Evolutionary conservation across 176 grass and related monocot species (phyloP), one percentile per base, ranked within the genome.

Genomic region (sorghum (Sorghum bicolor)): DNA sequence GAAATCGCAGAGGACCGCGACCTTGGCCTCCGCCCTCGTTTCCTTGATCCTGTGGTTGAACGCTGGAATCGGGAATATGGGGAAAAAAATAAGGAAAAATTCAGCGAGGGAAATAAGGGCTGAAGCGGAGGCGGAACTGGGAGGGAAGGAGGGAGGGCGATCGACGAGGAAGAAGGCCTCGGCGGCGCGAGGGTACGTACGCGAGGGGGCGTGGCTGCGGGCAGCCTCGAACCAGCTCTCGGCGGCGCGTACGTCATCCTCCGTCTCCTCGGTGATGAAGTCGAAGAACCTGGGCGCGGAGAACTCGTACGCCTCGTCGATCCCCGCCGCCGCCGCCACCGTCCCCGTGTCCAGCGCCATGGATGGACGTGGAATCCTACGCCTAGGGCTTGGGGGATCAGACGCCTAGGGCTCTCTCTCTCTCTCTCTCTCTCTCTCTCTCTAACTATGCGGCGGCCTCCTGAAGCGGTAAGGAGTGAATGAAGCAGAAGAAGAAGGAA

Each of bases 241-340:
- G 22, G 93, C 93, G 53, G 66, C 75, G 45, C 69, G 76, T 20
- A 99, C 38, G 4, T 88, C 78, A 40, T 89, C 89, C 26, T 94
- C 83, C 34, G 89, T 92, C 78, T 99, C 97, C 17, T 90, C 86
- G 74, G 62, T 65, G 74, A 78, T 31, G 83, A 99, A 96, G 76
- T 99, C 91, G 77, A 96, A 99, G 91, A 87, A 99, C 64, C 37
- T 88, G 6, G 97, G 97, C 29, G 97, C 97, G 38, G 78, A 82
- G 84, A 96, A 99, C 83, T 99, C 97, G 84, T 99, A 99, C 8
- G 70, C 66, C 75, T 92, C 83, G 67, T 99, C 91, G 33, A 96
- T 62, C 62, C 37, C 74, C 87, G 30, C 62, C 72, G 64, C 73
- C 72, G 74, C 53, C 39, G 64, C 28, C 68, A 32, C 75, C 73